These are phyloP conservation scores for Pelargonium myrrhifolium DNA, from an alignment of 441 rosid species.

Conservation along the genomic window DNA sequence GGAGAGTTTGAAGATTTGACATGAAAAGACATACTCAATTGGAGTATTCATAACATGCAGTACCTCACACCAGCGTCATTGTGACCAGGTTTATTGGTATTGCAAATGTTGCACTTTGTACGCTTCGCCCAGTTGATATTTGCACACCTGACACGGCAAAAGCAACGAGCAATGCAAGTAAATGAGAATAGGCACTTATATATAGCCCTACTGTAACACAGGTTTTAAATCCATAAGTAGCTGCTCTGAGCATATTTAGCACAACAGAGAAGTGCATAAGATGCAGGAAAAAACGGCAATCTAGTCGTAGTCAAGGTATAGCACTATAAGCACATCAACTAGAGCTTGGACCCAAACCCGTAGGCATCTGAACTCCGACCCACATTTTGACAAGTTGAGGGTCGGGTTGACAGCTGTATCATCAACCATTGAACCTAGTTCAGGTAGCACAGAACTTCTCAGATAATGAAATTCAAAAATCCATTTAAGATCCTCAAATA, in stretches of 20 bases:
- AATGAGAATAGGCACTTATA: neutral
- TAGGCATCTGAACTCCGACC: too few species aligned
- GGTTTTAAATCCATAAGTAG: neutral
- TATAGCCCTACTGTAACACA: neutral
- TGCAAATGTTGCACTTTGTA: neutral
- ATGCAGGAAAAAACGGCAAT: neutral
- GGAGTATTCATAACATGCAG: neutral
- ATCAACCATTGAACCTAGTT: neutral
- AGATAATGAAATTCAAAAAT: neutral
- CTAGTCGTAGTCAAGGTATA: neutral
- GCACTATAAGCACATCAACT: neutral
- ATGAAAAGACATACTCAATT: neutral
- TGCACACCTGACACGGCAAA: neutral
- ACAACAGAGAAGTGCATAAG: neutral
- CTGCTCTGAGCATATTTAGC: neutral
- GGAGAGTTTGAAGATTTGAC: neutral
- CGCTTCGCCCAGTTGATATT: neutral
- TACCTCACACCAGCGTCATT: conserved; percentile 6
- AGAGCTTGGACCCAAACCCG: too few species aligned
- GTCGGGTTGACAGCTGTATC: neutral
- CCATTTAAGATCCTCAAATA: neutral
- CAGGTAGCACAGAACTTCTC: neutral
- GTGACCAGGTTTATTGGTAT: conserved; percentile 6
- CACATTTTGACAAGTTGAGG: too few species aligned
- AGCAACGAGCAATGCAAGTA: neutral